Evolutionary conservation across 2,329 filamentous ascomycete species (phyloP), one percentile per base, ranked within the genome.

Genomic region (Xylaria polymorpha): DNA sequence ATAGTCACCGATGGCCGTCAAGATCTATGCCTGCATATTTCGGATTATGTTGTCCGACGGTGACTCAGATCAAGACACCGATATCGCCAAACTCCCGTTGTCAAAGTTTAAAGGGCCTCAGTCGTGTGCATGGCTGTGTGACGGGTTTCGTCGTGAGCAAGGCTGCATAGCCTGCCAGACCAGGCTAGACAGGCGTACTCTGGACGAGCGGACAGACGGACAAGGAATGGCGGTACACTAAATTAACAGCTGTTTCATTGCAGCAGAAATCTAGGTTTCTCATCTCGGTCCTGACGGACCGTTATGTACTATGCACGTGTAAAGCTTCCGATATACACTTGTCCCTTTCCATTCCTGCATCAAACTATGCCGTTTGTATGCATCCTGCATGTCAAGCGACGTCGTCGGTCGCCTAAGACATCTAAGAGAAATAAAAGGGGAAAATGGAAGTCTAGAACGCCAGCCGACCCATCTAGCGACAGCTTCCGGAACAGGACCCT

Each of bases 21-120:
- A 64, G 67, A 71, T 64, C 67, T 46, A 64, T 43, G 53, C 50
- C 61, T 57, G 51, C 64, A 51, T 48, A 50, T 39, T 62, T 71
- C 69, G 60, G 61, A 25, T 58, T 60, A 62, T 66, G 41, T 60
- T 56, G 66, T 58, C 60, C 61, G 43, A 64, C 58, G 48, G 35
- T 29, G 58, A 41, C 43, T 37, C 20, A 64, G 32, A 48, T 39
- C 43, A 57, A 59, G 50, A 44, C 48, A 53, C 58, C 56, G 53
- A 67, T 41, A n/a, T 50, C 48, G 53, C 59, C 44, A 59, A 44
- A 48, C 39, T 57, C 44, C 62, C 41, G 48, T 46, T 41, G 32
- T 50, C 57, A 43, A 8, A 55, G 25, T 46, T n/a, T 15, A 41
- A 55, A 53, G 46, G 22, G 32, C 48, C 10, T 60, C 37, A 18